Evolutionary conservation across 257 asterid species (phyloP), one percentile per base, ranked within the genome.

Genomic region (Lantana camara): DNA sequence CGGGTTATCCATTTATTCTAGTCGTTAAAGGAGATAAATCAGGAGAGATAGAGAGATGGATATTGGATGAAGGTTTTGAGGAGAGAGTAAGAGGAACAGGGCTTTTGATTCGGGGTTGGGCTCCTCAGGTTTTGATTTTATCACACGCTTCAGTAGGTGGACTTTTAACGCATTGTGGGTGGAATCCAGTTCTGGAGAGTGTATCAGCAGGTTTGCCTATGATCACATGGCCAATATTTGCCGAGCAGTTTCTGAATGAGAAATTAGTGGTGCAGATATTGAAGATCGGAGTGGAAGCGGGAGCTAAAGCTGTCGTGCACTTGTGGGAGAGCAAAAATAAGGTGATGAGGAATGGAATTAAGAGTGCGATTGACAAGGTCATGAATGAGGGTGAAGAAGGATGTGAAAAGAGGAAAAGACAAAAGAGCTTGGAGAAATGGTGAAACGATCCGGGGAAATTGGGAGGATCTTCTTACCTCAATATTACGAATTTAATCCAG

Each of bases 191-290:
- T 9, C 68, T 82, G 0, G 88, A 82, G 63, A 74, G 74, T 0
- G 4, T 82, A 1, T 65, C 67, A 14, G 67, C 81, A 0, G 85
- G 85, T 5, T 21, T 82, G 60, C 83, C 85, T 0, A 67, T 82
- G 83, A 66, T 82, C 22, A 74, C 88, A 2, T 82, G 79, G 79
- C 88, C 88, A 0, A 32, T 76, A 56, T 79, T 79, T 27, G 81
- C 72, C 0, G 88, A 79, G 70, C 84, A 82, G 57, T 82, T 79
- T 66, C 11, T 35, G 40, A 7, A 35, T 35, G 40, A 35, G 40
- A 35, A 35, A 35, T 10, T 35, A 9, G 8, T 15, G 14, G 75
- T 67, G 30, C 63, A 35, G 4, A 57, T 75, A 10, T 5, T 69
- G 34, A 53, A 14, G 77, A 70, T 59, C 0, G 79, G 85, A 0